Conservation (phyloP, 106 monocot genomes). For the Dioscorea zingiberensis region DNA sequence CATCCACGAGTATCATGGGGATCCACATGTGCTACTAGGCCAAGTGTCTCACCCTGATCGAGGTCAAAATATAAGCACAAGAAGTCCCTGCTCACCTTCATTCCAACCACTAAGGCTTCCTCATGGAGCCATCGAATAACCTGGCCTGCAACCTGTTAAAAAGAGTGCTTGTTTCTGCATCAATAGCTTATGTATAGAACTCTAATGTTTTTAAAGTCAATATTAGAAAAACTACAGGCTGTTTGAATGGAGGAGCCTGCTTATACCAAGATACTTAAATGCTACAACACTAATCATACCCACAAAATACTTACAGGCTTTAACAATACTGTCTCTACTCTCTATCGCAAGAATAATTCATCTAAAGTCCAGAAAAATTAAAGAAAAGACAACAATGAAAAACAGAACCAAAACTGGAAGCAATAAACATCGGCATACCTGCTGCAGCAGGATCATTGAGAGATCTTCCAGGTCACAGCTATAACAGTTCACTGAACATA, state of each 20-base stretch:
- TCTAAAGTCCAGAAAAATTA: too few relatives aligned
- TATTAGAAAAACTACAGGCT: too few relatives aligned
- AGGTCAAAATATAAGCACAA: conserved; percentile 58
- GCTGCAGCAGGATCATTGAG: conserved; percentile 81
- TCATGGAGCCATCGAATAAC: conserved; percentile 90
- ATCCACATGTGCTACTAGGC: conserved; percentile 62
- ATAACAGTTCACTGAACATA: conserved; percentile 39
- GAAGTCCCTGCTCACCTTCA: conserved; percentile 70
- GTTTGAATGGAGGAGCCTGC: too few relatives aligned
- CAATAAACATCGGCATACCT: conserved; percentile 35
- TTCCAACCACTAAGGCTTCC: conserved; percentile 66
- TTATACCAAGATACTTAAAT: too few relatives aligned
- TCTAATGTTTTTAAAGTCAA: too few relatives aligned
- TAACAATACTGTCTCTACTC: too few relatives aligned
- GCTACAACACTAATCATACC: too few relatives aligned
- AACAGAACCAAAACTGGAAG: not conserved
- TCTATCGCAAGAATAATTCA: too few relatives aligned
- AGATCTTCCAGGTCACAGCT: conserved; percentile 77
- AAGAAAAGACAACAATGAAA: too few relatives aligned
- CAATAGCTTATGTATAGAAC: too few relatives aligned
- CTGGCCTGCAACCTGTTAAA: conserved; percentile 69
- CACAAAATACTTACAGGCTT: too few relatives aligned
- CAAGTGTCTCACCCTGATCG: conserved; percentile 64
- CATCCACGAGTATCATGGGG: conserved; percentile 51
- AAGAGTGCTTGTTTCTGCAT: not conserved